Evolutionary conservation across 2,329 filamentous ascomycete species (phyloP).

Genomic region (Thielaviopsis ethacetica): DNA sequence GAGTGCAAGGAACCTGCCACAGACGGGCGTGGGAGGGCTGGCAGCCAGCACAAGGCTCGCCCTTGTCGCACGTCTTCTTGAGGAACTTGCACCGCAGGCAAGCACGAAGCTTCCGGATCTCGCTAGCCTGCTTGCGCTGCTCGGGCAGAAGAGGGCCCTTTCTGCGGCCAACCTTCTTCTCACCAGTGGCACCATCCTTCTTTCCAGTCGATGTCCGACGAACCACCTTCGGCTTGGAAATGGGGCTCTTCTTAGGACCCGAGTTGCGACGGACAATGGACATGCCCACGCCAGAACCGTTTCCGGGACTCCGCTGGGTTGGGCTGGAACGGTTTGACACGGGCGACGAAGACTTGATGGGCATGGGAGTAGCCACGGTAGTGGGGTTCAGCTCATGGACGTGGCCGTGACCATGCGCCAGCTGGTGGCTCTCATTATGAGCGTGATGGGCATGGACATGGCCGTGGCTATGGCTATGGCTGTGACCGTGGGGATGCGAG

Average conservation of each 20-base stretch:
- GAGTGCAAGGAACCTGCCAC: slow-evolving; percentile 95
- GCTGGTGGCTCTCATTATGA: slow-evolving; percentile 35
- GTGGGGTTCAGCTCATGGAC: slow-evolving; percentile 41
- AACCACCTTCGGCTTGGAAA: slow-evolving; percentile 59
- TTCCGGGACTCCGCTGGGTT: slow-evolving; percentile 40
- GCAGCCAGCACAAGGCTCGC: slow-evolving; percentile 87
- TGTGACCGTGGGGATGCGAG: slow-evolving; percentile 37
- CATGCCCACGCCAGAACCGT: slow-evolving; percentile 37
- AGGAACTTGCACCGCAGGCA: slow-evolving; percentile 95
- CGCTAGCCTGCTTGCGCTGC: slow-evolving; percentile 88
- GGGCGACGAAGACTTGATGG: slow-evolving; percentile 38
- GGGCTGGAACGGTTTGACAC: slow-evolving; percentile 31
- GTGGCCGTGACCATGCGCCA: slow-evolving; percentile 23
- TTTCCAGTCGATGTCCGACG: slow-evolving; percentile 63
- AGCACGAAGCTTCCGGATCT: slow-evolving; percentile 87
- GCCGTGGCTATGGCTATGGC: slow-evolving; percentile 13
- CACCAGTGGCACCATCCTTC: slow-evolving; percentile 52
- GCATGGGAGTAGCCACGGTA: slow-evolving; percentile 45
- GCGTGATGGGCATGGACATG: slow-evolving; percentile 44
- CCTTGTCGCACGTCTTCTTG: slow-evolving; percentile 98
- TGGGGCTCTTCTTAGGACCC: slow-evolving; percentile 59
- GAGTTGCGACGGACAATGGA: slow-evolving; percentile 48
- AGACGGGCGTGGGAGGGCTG: slow-evolving; percentile 88
- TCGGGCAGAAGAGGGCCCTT: slow-evolving; percentile 82
- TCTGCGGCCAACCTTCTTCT: slow-evolving; percentile 87